Base-by-base conservation (phyloP, 371 early-diverging fungal species). In the Saksenaea vasiformis region DNA sequence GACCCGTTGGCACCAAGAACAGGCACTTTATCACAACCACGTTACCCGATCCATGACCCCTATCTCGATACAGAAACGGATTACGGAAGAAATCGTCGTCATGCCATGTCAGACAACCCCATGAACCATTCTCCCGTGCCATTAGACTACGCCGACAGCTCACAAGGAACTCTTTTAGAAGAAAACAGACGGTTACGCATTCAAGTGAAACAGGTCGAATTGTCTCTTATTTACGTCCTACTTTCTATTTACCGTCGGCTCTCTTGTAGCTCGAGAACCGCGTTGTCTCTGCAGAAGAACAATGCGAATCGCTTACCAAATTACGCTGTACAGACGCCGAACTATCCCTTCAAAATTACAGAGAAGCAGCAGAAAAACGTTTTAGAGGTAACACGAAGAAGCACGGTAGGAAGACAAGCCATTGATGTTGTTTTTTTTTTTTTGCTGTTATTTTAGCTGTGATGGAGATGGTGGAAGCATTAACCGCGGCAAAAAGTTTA, bases 281-380 rank as follows among this genome's bases (percentile, higher is more conserved):
- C 22, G 51, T 47, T 4, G 51, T 11, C 22, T 22, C 51, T 47
- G 61, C 61, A 22, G 61, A 61, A 36, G 61, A 60, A 10, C 28
- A 64, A 19, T 68, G 35, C 27, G 64, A 68, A 3, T 36, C 47
- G 4, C 51, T 68, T 0, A 56, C 36, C 1, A 22, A 51, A 39
- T 5, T 64, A 17, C 60, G 64, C 35, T 60, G 28, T 22, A 64
- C 68, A 22, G 64, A 63, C 28, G 59, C 68, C 15, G 68, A 68
- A 53, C 19, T 47, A 39, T 34, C 39, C 31, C 31, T 56, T 11
- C 54, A 60, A 26, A 28, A 22, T 14, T 56, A 44, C 36, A 39
- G 37, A 54, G 61, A 62, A 28, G 57, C 56, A 31, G 53, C 54
- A 4, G 14, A 37, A 53, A 27, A 53, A 17, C 60, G 58, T 1